phyloP scores from a whole-genome alignment of 352 stramenopile genomes.

The Phytophthora tubulina region DNA sequence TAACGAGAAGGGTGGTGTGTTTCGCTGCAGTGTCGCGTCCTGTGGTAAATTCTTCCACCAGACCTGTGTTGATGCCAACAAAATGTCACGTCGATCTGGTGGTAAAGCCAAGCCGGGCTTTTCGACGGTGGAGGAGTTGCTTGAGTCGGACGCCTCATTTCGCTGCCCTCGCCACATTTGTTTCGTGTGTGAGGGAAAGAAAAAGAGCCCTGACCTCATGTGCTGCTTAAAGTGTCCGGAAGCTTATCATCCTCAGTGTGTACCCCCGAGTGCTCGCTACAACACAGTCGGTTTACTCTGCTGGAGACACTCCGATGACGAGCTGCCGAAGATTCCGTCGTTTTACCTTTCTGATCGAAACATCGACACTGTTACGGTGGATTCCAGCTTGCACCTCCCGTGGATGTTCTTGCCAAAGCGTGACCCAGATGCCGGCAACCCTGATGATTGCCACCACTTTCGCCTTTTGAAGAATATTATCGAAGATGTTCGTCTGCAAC shows the following conservation, averaged over 20 bases:
- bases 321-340: conserved; percentile 81
- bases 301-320: conserved; percentile 84
- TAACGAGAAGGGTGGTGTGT: conserved; percentile 85
- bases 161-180: conserved; percentile 92
- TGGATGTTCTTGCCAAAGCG: conserved; percentile 83
- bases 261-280: conserved; percentile 91
- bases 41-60: conserved; percentile 92
- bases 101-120: conserved; percentile 49
- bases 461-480: conserved; percentile 73
- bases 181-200: conserved; percentile 81
- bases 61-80: conserved; percentile 71
- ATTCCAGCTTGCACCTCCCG: conserved; percentile 79
- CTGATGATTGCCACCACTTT: conserved; percentile 82
- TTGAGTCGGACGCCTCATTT: conserved; percentile 82
- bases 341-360: conserved; percentile 73
- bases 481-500: conserved; percentile 78
- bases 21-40: conserved; percentile 64
- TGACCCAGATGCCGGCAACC: conserved; percentile 59
- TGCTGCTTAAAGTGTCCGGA: conserved; percentile 93
- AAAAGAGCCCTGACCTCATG: conserved; percentile 85
- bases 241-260: conserved; percentile 93
- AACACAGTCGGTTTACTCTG: conserved; percentile 94
- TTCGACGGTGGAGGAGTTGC: conserved; percentile 51
- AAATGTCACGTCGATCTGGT: conserved; percentile 61
- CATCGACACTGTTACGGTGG: conserved; percentile 78